Evolutionary conservation across 2,329 filamentous ascomycete species (phyloP).

Genomic region (Talaromyces sp.): DNA sequence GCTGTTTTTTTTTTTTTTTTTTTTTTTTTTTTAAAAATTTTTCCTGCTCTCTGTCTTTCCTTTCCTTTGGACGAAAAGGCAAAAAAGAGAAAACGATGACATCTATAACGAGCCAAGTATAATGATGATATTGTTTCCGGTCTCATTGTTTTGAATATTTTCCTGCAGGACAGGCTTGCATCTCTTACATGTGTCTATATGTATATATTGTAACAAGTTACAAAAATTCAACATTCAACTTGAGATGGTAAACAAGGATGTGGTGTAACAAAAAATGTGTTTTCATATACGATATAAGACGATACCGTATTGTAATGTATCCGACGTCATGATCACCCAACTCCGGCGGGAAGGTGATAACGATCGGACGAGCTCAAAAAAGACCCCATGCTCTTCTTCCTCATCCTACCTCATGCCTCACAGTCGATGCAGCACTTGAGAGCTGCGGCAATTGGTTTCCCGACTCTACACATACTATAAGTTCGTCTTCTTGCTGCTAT

Average conservation of each 20-base stretch:
- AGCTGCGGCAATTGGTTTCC: too few species aligned
- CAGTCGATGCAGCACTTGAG: background rate
- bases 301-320: conserved; percentile 6
- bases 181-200: background rate
- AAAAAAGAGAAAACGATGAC: conserved; percentile 3
- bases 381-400: background rate
- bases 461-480: background rate
- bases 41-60: background rate
- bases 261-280: background rate
- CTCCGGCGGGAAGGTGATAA: background rate
- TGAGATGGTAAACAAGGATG: background rate
- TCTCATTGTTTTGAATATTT: background rate
- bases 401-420: background rate
- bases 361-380: background rate
- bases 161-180: conserved; percentile 4
- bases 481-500: background rate
- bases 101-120: background rate
- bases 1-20: background rate
- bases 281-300: background rate
- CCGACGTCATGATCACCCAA: conserved; percentile 15
- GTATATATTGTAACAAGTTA: background rate
- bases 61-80: background rate
- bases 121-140: conserved; percentile 1
- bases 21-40: background rate
- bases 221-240: background rate